Conservation (phyloP, 2,329 filamentous ascomycete genomes). For the Tolypocladium nubicola region DNA sequence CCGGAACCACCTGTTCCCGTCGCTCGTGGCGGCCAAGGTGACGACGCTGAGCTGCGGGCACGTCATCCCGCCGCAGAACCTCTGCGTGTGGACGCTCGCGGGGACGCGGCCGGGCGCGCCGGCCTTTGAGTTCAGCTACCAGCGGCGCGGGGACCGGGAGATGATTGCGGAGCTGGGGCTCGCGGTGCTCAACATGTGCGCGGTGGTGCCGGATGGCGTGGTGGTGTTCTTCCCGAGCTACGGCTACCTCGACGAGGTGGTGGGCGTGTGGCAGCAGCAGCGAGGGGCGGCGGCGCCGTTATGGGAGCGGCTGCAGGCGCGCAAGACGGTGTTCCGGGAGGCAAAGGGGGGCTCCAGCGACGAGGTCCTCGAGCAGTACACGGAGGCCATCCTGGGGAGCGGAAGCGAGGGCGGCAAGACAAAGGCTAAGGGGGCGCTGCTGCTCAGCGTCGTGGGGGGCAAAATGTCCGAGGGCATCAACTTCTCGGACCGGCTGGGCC, state of each 20-base stretch:
- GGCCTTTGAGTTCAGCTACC: slow-evolving; percentile 80
- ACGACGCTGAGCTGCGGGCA: slow-evolving; percentile 86
- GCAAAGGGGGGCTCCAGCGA: slow-evolving; percentile 49
- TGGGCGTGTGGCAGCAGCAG: slow-evolving; percentile 46
- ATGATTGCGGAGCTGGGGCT: slow-evolving; percentile 68
- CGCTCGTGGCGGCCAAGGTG: slow-evolving; percentile 51
- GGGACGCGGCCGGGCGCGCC: slow-evolving; percentile 27
- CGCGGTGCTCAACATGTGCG: slow-evolving; percentile 60
- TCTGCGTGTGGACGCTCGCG: slow-evolving; percentile 66
- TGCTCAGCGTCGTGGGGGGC: slow-evolving; percentile 86
- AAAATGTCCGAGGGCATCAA: slow-evolving; percentile 98
- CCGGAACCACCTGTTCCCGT: slow-evolving; percentile 73
- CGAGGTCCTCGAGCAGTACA: slow-evolving; percentile 64
- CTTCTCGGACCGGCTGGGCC: slow-evolving; percentile 82
- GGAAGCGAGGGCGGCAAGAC: slow-evolving; percentile 10
- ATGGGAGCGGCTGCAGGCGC: slow-evolving; percentile 46
- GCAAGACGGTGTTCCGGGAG: slow-evolving; percentile 55
- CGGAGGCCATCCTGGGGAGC: slow-evolving; percentile 49
- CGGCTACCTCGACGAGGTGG: slow-evolving; percentile 71
- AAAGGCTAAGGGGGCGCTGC: slow-evolving; percentile 52
- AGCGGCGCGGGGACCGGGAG: slow-evolving; percentile 55
- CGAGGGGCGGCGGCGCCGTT: slow-evolving; percentile 25
- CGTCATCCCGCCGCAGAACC: slow-evolving; percentile 74
- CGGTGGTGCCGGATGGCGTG: slow-evolving; percentile 73
- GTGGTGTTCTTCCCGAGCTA: slow-evolving; percentile 97